These are phyloP conservation scores for Ustilago crameri DNA, from an alignment of 1,284 basidiomycete genomes.

Conservation along the genomic window DNA sequence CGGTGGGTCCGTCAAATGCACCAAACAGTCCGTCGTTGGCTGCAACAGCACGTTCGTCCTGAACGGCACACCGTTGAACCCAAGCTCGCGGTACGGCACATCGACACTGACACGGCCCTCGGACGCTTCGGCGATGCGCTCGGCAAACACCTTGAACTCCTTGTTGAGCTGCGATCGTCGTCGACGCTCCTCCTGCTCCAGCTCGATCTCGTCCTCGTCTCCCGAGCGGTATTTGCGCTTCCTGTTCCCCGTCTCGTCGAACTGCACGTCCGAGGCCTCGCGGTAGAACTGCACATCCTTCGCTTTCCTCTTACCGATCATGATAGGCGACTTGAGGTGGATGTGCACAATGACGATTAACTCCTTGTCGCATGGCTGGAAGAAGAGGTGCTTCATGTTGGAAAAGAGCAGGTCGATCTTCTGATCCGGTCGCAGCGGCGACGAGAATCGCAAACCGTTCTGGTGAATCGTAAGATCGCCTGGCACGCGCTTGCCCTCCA, in stretches of 20 bases:
- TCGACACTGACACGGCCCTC: constrained; percentile 90
- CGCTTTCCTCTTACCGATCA: constrained; percentile 98
- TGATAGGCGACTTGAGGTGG: constrained; percentile 94
- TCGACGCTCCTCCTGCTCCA: constrained; percentile 95
- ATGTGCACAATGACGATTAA: constrained; percentile 93
- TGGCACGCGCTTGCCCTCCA: constrained; percentile 87
- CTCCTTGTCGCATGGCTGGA: constrained; percentile 98
- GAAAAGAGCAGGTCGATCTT: constrained; percentile 79
- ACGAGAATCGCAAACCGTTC: constrained; percentile 94
- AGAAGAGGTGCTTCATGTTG: constrained; percentile 98
- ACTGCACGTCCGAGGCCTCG: constrained; percentile 96
- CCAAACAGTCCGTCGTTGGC: constrained; percentile 95
- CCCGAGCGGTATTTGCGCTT: constrained; percentile 97
- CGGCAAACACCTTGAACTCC: constrained; percentile 92
- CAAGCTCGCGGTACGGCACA: constrained; percentile 95
- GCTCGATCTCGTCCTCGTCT: constrained; percentile 98
- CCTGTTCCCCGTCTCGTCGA: constrained; percentile 98
- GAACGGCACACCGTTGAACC: constrained; percentile 96
- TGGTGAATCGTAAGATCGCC: constrained; percentile 98
- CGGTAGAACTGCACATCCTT: constrained; percentile 99
- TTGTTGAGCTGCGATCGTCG: constrained; percentile 89
- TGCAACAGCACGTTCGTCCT: constrained; percentile 92
- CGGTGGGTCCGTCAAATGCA: constrained; percentile 93
- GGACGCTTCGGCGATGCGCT: constrained; percentile 86
- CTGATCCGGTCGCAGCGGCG: constrained; percentile 72